Evolutionary conservation across 768 basidiomycete species (phyloP).

Genomic region (Exsudoporus frostii): DNA sequence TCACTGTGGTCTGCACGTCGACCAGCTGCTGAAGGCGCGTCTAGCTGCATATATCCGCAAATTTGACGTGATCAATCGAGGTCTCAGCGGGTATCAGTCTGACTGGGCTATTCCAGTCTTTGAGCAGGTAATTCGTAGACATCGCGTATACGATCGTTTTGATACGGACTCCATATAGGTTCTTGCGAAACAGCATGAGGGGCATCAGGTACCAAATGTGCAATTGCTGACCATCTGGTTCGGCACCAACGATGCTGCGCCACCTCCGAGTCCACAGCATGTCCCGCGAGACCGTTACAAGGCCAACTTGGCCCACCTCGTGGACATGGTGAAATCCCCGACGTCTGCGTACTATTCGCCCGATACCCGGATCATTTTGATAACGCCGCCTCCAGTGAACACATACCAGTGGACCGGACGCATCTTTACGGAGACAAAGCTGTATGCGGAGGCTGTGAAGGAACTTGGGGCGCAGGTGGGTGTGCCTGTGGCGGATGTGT

Average conservation of each 20-base stretch:
- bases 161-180: slow-evolving; percentile 37
- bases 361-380: slow-evolving; percentile 69
- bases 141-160: background rate
- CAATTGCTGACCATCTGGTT: slow-evolving; percentile 85
- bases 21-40: background rate
- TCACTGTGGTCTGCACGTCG: background rate
- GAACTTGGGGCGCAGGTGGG: slow-evolving; percentile 52
- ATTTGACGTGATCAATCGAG: slow-evolving; percentile 85
- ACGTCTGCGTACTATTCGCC: slow-evolving; percentile 66
- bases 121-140: slow-evolving; percentile 49
- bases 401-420: slow-evolving; percentile 55
- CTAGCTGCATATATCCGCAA: slow-evolving; percentile 75
- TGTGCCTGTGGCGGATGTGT: slow-evolving; percentile 71
- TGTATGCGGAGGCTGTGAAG: slow-evolving; percentile 69
- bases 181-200: slow-evolving; percentile 52
- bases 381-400: slow-evolving; percentile 84
- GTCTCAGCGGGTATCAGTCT: slow-evolving; percentile 81
- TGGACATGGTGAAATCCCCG: slow-evolving; percentile 60
- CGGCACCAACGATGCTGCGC: slow-evolving; percentile 83
- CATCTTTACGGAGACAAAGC: slow-evolving; percentile 54
- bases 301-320: slow-evolving; percentile 59
- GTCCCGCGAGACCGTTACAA: slow-evolving; percentile 67
- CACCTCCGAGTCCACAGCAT: slow-evolving; percentile 65
- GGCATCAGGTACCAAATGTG: slow-evolving; percentile 51
- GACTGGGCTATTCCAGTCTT: slow-evolving; percentile 82